Evolutionary conservation across 2,329 filamentous ascomycete species (phyloP), one percentile per base, ranked within the genome.

Genomic region (Fusarium protoensiforme): DNA sequence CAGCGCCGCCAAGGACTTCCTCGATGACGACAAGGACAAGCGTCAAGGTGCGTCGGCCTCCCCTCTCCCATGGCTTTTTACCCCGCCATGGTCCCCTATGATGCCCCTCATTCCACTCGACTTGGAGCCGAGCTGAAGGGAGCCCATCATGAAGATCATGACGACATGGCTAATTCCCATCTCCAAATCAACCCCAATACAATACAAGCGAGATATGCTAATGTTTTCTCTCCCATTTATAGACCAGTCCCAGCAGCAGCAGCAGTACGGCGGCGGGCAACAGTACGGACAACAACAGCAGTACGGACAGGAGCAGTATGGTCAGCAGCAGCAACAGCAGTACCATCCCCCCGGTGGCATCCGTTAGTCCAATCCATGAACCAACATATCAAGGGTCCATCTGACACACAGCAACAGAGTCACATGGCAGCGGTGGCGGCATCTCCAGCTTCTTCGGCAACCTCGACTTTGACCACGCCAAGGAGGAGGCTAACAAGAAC

Each of bases 401-500:
- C 64, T 74, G 63, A 76, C 63, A 62, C 14, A 10, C 22, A 6
- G 39, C 51, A 14, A n/a, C 43, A 84, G 81, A 80, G 51, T 75
- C 82, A 53, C 72, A 75, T 18, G 82, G 80, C 38, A 80, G 81
- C 38, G 81, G 81, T 4, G n/a, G 53, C 57, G 82, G 80, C 56
- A 79, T 83, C 64, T 71, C 80, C 43, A 81, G 82, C 74, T 80
- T 81, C 64, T 81, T 85, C 69, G 84, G 86, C 70, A 83, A 87
- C 75, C 84, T 88, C 65, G 86, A 89, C 76, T 81, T 88, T 69
- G 79, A 81, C 38, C 82, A 83, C 22, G 86, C 87, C 7, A 85
- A 86, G 64, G 81, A 87, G 63, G 83, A 86, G 57, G 88, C 88
- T 20, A 81, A 82, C 71, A 80, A 83, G 35, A 82, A 84, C 63